Evolutionary conservation across 2,329 filamentous ascomycete genomes (phyloP), one percentile per base, ranked within the genome.

Genomic region (Fusarium sp.): DNA sequence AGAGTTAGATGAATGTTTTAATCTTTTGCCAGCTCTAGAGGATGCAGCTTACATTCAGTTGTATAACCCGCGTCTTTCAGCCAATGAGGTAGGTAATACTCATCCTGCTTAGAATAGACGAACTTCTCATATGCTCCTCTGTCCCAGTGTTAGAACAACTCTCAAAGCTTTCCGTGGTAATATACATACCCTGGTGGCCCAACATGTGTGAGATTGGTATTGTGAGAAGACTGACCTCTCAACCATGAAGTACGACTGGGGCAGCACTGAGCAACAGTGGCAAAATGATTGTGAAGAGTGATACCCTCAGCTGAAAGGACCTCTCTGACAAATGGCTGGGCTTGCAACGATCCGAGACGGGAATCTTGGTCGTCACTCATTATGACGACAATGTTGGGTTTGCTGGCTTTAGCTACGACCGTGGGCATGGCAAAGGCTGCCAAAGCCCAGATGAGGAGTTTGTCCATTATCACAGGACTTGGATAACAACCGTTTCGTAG

Each of bases 321-420:
- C 1, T 41, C 17, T 18, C 10, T 23, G 8, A 51, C 37, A 13
- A 31, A 41, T 2, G 18, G 18, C 9, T 33, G 36, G 14, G 18
- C 36, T 13, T 41, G 18, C 4, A 33, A 21, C 14, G 48, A 51
- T 2, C 37, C 37, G 11, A 41, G 37, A 10, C 37, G 37, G 14
- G 9, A 18, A 11, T 41, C 48, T 40, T 51, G 48, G 15, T 50
- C 35, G n/a, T 51, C 36, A 9, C 25, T 51, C 18, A 51, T 40
- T 3, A 51, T 41, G 13, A 33, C 36, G 10, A 51, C 37, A n/a
- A 51, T 51, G 4, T 41, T 51, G 15, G 37, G 37, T 15, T 49
- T 33, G n/a, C n/a, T 37, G 5, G 36, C 5, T 18, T 37, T 37
- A 9, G 36, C 36, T 10, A 20, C 5, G 10, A n/a, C 36, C n/a